Base-by-base conservation (phyloP, 192 early-diverging fungal species). In the Coemansia sp. region DNA sequence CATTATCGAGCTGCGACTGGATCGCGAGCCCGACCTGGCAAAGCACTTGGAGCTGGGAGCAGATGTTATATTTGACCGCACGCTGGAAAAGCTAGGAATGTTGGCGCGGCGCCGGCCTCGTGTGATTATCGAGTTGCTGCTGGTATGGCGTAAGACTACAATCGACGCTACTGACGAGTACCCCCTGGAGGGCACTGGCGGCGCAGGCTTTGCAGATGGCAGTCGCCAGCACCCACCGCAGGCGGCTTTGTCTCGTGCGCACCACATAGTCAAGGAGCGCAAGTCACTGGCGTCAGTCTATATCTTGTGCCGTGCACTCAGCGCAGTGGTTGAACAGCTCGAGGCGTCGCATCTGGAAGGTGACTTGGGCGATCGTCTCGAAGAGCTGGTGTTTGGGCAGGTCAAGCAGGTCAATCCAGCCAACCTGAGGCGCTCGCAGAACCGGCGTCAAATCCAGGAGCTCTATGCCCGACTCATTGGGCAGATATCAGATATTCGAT, bases 401-500 rank as follows among this genome's bases (percentile, higher is more conserved):
- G 77, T 99, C 32, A 88, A 88, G 64, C 91, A 91, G 50, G 87
- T 90, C 19, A 93, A 97, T 70, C 92, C 95, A 6, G 90, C 91
- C 19, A 83, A 86, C 14, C 81, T 93, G 61, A 79, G 89, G 52
- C 75, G 89, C 26, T 92, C 91, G 11, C 80, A 87, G 11, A 96
- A 94, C 74, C 88, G 93, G 14, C 88, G 89, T 62, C 93, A 95
- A 13, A 97, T 95, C 77, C 89, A 94, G 75, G 92, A 97, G 53
- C 75, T 97, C 16, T 95, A 95, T 77, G 91, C 95, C 3, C 91
- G 94, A 70, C 86, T 99, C n/a, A 93, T 97, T 75, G 98, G 98
- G 6, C 85, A 89, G 21, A 80, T 99, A 21, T 98, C 96, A 0
- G 89, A 88, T 46, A 91, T 96, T 52, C 80, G 94, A 43, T 99